Evolutionary conservation across 176 grass and related monocot genomes (phyloP), one percentile per base, ranked within the genome.

Genomic region (Thalia dealbata): DNA sequence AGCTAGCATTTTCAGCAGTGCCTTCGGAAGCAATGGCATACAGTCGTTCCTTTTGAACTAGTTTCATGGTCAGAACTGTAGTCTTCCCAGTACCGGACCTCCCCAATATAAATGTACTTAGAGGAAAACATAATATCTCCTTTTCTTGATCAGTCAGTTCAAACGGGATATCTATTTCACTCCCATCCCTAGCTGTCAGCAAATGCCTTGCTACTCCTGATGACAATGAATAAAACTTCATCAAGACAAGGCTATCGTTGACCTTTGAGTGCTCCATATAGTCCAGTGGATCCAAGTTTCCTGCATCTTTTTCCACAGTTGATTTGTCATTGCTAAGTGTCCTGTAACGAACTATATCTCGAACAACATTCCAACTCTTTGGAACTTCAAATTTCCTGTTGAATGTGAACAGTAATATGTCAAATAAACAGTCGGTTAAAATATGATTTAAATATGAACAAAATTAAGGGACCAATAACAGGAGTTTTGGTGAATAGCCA

Each of bases 1-100:
- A 65, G 43, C 35, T 45, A 75, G 41, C 43, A 66, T 83, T 64
- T 0, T 22, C 45, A 30, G 60, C 78, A 52, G 58, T 26, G 32
- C 84, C 11, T 27, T 89, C 82, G 72, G 80, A 69, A 51, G 86
- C 80, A 84, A 96, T 77, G 52, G 84, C 81, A 76, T 78, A 87
- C 8, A 78, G 82, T 54, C 91, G 92, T 77, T 87, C 84, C 30
- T 81, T 87, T 72, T 88, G 86, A 77, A 91, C 76, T 60, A 92
- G 25, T 81, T 92, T 96, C 54, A 84, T 91, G 21, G 88, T 91
- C 52, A 96, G 72, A n/a, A 96, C 67, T 73, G 92, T 96, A 1
- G 92, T 96, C 70, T 96, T 96, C 32, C 92, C 92, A 0, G 92
- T 96, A 46, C 92, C 92, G n/a, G 92, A 96, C 59, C 92, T 80